Base-by-base conservation (phyloP, 2,329 filamentous ascomycete species). In the Coniella lustricola region DNA sequence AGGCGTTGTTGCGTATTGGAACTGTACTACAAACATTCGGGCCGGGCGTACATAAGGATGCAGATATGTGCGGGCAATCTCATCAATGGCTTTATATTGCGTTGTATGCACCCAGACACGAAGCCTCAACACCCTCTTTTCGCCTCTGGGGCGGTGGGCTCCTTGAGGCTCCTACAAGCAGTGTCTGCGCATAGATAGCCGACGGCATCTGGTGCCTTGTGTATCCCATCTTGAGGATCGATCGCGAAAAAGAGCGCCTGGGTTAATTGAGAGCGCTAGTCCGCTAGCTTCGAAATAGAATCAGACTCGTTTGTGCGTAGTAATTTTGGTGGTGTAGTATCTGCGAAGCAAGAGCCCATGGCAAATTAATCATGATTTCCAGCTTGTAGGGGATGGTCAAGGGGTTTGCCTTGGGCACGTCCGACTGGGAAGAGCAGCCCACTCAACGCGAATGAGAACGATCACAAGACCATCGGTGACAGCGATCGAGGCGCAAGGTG, bases 361-460 rank as follows among this genome's bases (percentile, higher is more conserved):
- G 50, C 36, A 53, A 53, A 53, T 53, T 53, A 36, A 22, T 50
- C 43, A 48, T 53, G 50, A 50, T 50, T 53, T 53, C 48, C 49
- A 35, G 44, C 21, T 50, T 50, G 25, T 47, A 44, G 47, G 50
- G 50, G 43, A 33, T 39, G 47, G 17, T 17, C 42, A 39, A 41
- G 44, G 50, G 50, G 38, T 14, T 7, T 25, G 25, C 25, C 35
- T 39, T 22, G 39, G 36, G 35, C 3, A 33, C 32, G 8, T 36
- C 44, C 29, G 42, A 43, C 42, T 40, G 50, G 50, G 37, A 44
- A 46, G 10, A 32, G 40, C 44, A 49, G 41, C 41, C 46, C 50
- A 51, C 46, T 45, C 42, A 40, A 48, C 44, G 33, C 35, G 42
- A 32, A 42, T 18, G 29, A 46, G 42, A 47, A 20, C 46, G 50